Conservation (phyloP, 2,329 filamentous ascomycete species). For the Aspergillus texensis region DNA sequence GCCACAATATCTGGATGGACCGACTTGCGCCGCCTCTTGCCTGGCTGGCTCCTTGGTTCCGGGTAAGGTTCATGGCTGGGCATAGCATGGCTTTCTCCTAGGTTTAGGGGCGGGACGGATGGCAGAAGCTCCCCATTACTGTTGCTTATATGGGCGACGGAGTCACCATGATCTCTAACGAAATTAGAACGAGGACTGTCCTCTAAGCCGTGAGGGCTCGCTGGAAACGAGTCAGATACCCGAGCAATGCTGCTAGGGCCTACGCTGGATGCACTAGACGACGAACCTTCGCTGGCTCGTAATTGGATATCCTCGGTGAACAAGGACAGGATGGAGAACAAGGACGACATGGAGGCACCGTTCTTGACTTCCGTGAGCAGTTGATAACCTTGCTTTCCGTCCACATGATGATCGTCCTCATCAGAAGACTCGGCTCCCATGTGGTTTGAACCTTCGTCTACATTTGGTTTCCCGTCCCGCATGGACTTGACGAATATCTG, state of each 20-base stretch:
- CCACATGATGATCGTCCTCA: conserved; percentile 67
- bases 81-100: conserved; percentile 55
- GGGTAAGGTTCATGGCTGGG: conserved; percentile 31
- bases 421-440: conserved; percentile 57
- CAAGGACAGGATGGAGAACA: conserved; percentile 95
- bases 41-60: conserved; percentile 23
- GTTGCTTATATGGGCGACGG: conserved; percentile 21
- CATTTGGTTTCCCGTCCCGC: conserved; percentile 44
- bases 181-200: conserved; percentile 30
- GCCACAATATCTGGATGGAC: conserved; percentile 96
- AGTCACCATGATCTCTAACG: conserved; percentile 23
- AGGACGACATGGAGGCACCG: conserved; percentile 94
- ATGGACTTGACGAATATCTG: conserved; percentile 98
- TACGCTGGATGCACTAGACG: conserved; percentile 39
- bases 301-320: conserved; percentile 95
- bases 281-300: conserved; percentile 63
- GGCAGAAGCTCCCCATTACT: conserved; percentile 49
- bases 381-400: conserved; percentile 82
- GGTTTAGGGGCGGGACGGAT: conserved; percentile 72
- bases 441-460: conserved; percentile 43
- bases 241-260: conserved; percentile 28
- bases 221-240: conserved; percentile 42
- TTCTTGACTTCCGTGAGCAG: conserved; percentile 96
- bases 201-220: conserved; percentile 38
- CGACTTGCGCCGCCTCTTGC: conserved; percentile 60